Evolutionary conservation across 2,329 filamentous ascomycete species (phyloP), one percentile per base, ranked within the genome.

Genomic region (Sporothrix variecibatus): DNA sequence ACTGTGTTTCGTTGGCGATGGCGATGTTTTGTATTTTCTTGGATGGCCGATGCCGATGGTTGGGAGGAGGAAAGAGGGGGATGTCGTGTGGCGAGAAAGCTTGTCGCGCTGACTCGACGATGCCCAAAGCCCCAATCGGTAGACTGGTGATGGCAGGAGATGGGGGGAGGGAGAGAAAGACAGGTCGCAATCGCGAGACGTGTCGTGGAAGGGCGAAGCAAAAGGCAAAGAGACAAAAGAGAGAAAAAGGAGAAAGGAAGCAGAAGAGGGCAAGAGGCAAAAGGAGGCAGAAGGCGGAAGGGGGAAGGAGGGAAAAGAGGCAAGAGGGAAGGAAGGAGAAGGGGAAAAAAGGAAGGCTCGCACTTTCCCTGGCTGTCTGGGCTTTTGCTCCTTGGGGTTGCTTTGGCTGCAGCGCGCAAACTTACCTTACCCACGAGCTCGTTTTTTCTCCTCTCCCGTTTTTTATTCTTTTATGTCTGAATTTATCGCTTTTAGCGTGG

Each of bases 391-490:
- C 60, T 67, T 75, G 58, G 75, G 76, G 75, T 77, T 76, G 74
- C 72, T 74, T 76, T 76, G 75, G 75, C 74, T 74, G 74, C 74
- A 67, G 74, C 73, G 72, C 73, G 67, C 53, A 62, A 78, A 78
- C 76, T 78, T 58, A 72, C 77, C 77, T 78, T 75, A 78, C 77
- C 77, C 77, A 78, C 76, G 76, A 74, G 74, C 60, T 73, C 62
- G 70, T 68, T 56, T 75, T 73, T 68, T 69, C 34, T 56, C 49
- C 51, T 34, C 60, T n/a, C 34, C 43, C 53, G 31, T 73, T 64
- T 71, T 71, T 71, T 73, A 38, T 64, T 51, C 60, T 76, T 72
- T 75, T 71, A 73, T 58, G 38, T 51, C 56, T 56, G 34, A 65
- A 65, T 67, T 72, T 67, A 72, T 56, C 73, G 73, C 64, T 38